A percentile compares a stretch with the other conserved stretches of the same genome.
These are phyloP conservation scores for Mortierella sp. DNA, from an alignment of 371 early-diverging fungal genomes.

Conservation along the genomic window DNA sequence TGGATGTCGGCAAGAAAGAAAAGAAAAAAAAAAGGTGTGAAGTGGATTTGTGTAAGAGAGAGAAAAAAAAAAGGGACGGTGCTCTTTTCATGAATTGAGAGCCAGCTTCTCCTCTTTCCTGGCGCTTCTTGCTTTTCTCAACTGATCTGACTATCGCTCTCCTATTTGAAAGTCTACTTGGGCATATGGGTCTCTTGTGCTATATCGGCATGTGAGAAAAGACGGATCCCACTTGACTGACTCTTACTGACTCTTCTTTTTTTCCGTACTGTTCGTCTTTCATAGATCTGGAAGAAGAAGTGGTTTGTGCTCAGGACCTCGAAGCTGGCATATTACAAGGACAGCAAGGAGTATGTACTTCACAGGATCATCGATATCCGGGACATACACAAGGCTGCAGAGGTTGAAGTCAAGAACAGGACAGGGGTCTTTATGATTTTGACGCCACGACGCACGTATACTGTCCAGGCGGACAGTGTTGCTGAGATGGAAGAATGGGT, in stretches of 20 bases:
- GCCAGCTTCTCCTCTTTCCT: background rate
- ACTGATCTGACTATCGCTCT: too few relatives aligned
- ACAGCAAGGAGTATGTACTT: constrained; percentile 87
- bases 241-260: background rate
- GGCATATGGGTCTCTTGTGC: too few relatives aligned
- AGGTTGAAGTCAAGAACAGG: constrained; percentile 75
- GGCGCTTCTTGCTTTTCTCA: too few relatives aligned
- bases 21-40: too few relatives aligned
- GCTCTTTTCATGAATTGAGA: constrained; percentile 1
- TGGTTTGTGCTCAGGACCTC: constrained; percentile 88
- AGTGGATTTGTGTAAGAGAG: too few relatives aligned
- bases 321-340: constrained; percentile 86
- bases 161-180: too few relatives aligned
- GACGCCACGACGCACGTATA: constrained; percentile 79
- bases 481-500: constrained; percentile 80
- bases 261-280: background rate
- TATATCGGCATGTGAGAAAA: too few relatives aligned
- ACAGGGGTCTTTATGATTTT: constrained; percentile 81
- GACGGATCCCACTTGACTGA: too few relatives aligned
- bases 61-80: too few relatives aligned
- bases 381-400: constrained; percentile 79
- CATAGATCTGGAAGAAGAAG: constrained; percentile 86
- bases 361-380: constrained; percentile 78
- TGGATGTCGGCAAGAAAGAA: too few relatives aligned
- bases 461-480: constrained; percentile 74